Evolutionary conservation across 257 asterid genomes (phyloP).

Genomic region (Ligustrum vulgare): DNA sequence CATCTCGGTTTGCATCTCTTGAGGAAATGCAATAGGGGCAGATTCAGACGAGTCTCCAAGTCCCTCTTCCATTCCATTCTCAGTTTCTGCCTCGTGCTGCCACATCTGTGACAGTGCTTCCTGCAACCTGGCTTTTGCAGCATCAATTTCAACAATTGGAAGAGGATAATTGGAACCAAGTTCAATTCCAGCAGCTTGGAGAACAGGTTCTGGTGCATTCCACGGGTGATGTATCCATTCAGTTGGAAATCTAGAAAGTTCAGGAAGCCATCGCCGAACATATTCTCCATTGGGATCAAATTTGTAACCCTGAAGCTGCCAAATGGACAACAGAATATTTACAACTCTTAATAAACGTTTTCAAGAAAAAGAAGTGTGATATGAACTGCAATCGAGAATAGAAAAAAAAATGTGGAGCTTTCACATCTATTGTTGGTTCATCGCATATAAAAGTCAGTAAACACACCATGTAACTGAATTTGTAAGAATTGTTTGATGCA

Average conservation of each 20-base stretch:
- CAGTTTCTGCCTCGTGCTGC: slow-evolving; percentile 70
- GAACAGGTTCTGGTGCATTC: slow-evolving; percentile 83
- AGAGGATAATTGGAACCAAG: slow-evolving; percentile 93
- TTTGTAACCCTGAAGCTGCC: slow-evolving; percentile 81
- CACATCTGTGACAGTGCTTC: slow-evolving; percentile 82
- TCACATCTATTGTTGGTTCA: background rate
- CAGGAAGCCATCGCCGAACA: slow-evolving; percentile 96
- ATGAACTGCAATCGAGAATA: background rate
- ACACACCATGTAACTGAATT: background rate
- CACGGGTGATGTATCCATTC: slow-evolving; percentile 98
- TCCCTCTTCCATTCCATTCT: slow-evolving; percentile 84
- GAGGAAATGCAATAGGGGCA: slow-evolving; percentile 71
- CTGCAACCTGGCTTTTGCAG: slow-evolving; percentile 65
- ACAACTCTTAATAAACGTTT: background rate
- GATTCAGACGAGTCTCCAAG: slow-evolving; percentile 87
- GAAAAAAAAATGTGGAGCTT: background rate
- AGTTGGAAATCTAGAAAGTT: slow-evolving; percentile 79
- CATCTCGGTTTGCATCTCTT: slow-evolving; percentile 67
- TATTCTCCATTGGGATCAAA: slow-evolving; percentile 90
- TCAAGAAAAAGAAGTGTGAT: background rate
- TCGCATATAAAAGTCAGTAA: background rate
- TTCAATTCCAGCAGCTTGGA: slow-evolving; percentile 92
- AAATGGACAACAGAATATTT: slow-evolving; percentile 10
- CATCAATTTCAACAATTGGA: slow-evolving; percentile 64
- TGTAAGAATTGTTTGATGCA: background rate